Conservation (phyloP, 2,329 filamentous ascomycete species). For the Verticillium albo-atrum region DNA sequence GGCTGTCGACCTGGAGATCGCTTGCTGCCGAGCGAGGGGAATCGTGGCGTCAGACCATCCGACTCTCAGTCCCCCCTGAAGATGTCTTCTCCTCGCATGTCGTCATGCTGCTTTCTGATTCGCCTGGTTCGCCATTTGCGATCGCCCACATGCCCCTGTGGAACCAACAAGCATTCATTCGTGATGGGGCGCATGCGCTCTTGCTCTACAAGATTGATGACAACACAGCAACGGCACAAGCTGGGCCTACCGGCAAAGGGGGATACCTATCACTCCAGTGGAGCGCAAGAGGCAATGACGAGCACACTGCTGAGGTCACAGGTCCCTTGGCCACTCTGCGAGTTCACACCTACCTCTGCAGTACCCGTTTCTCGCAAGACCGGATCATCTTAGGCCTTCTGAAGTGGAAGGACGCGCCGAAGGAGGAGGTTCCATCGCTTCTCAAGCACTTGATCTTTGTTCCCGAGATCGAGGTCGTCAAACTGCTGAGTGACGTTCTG, state of each 20-base stretch:
- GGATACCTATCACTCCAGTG: constrained; percentile 85
- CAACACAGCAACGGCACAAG: constrained; percentile 66
- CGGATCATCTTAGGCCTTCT: constrained; percentile 77
- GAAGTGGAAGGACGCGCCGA: constrained; percentile 75
- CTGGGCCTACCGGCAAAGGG: constrained; percentile 64
- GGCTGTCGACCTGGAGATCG: constrained; percentile 83
- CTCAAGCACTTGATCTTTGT: constrained; percentile 87
- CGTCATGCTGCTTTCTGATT: constrained; percentile 84
- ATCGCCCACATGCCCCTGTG: constrained; percentile 91
- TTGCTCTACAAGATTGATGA: constrained; percentile 91
- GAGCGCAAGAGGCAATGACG: constrained; percentile 62
- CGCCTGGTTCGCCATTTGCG: constrained; percentile 83
- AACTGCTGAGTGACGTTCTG: constrained; percentile 83
- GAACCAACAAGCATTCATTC: constrained; percentile 85
- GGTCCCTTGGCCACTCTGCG: constrained; percentile 76
- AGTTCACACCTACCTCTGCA: constrained; percentile 84
- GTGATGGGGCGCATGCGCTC: constrained; percentile 76
- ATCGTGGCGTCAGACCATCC: constrained; percentile 83
- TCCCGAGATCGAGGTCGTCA: constrained; percentile 95
- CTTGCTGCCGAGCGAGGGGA: constrained; percentile 74
- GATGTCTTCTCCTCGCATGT: constrained; percentile 82
- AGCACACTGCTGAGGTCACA: constrained; percentile 68
- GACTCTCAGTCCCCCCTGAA: constrained; percentile 70
- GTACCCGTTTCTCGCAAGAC: constrained; percentile 92
- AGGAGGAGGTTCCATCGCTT: constrained; percentile 67